phyloP scores from a whole-genome alignment of 1,284 basidiomycete species.

The Sporisorium sorghi region DNA sequence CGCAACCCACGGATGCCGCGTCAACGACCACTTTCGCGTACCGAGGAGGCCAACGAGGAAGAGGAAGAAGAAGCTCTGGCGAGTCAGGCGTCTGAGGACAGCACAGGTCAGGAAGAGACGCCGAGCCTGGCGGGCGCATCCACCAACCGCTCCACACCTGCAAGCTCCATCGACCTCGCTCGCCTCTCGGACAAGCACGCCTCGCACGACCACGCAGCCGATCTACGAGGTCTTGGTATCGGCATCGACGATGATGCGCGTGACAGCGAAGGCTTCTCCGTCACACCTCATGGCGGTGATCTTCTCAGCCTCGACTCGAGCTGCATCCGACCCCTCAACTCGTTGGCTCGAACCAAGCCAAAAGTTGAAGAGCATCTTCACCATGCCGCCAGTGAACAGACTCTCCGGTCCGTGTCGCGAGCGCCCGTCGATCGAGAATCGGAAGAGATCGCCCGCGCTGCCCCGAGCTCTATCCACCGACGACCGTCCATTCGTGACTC shows the following conservation, averaged over 20 bases:
- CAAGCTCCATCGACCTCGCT: conserved; percentile 55
- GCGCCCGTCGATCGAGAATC: conserved; percentile 2
- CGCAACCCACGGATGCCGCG: conserved; percentile 13
- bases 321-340: conserved; percentile 21
- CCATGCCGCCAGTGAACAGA: conserved; percentile 58
- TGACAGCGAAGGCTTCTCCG: background rate
- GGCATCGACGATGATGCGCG: conserved; percentile 26
- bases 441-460: conserved; percentile 4
- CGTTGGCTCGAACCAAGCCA: conserved; percentile 4
- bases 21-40: conserved; percentile 30
- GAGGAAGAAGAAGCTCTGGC: conserved; percentile 39
- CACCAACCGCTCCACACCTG: conserved; percentile 51
- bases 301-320: conserved; percentile 22
- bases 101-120: conserved; percentile 53
- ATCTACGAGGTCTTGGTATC: conserved; percentile 45
- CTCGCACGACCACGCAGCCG: conserved; percentile 2
- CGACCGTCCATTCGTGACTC: conserved; percentile 28
- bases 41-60: conserved; percentile 42
- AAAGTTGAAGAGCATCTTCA: conserved; percentile 45
- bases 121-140: conserved; percentile 56
- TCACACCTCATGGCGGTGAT: conserved; percentile 5
- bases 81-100: conserved; percentile 42
- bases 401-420: conserved; percentile 51
- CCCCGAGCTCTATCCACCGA: conserved; percentile 9
- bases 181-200: conserved; percentile 19